These are phyloP conservation scores for Oemleria cerasiformis DNA, from an alignment of 306 rosid species.

Conservation along the genomic window DNA sequence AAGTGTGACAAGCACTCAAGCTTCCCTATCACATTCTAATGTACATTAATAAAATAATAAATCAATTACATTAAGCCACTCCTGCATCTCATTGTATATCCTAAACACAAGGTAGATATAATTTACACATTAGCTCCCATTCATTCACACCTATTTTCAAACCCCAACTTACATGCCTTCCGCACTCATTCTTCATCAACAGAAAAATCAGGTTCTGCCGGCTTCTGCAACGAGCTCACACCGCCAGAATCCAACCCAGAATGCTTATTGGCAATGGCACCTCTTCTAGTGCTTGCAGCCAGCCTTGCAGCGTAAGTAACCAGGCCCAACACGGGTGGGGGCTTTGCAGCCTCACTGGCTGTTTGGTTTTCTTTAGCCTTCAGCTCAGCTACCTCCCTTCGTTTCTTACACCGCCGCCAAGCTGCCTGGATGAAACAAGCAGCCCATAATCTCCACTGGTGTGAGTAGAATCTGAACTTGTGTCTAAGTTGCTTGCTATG, in stretches of 20 bases:
- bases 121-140: constrained; percentile 8
- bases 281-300: constrained; percentile 34
- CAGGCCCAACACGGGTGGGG: constrained; percentile 24
- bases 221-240: constrained; percentile 63
- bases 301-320: constrained; percentile 26
- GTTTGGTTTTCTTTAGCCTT: constrained; percentile 38
- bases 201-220: constrained; percentile 74
- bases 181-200: constrained; percentile 32
- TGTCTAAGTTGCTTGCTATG: constrained; percentile 81
- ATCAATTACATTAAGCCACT: not conserved
- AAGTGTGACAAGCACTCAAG: not conserved
- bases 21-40: not conserved
- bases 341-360: constrained; percentile 25
- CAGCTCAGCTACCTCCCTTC: constrained; percentile 50
- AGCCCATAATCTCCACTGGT: constrained; percentile 93
- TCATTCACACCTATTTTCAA: not conserved
- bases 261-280: constrained; percentile 29
- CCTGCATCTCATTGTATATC: not conserved
- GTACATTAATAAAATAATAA: not conserved
- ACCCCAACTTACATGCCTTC: not conserved
- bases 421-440: constrained; percentile 86
- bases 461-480: constrained; percentile 78
- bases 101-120: too few relatives aligned
- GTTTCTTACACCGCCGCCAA: constrained; percentile 68
- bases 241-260: constrained; percentile 47